Evolutionary conservation across 345 rosid genomes (phyloP), one percentile per base, ranked within the genome.

Genomic region (Euphorbia lathyris): DNA sequence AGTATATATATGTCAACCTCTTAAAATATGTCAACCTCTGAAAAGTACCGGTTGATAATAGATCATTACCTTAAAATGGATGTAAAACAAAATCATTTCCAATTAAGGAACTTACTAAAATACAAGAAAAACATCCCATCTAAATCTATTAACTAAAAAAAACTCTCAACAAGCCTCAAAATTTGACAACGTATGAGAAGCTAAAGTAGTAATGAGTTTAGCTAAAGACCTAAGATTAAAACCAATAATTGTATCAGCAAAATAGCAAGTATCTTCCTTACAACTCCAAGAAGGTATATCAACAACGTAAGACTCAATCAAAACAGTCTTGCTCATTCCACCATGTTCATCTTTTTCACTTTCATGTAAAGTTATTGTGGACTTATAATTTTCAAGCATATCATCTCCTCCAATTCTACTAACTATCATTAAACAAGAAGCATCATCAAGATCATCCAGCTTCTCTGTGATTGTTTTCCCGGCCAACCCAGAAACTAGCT

Each of bases 391-490:
- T 8, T 5, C 55, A 12, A 71, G 75, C 68, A 25, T 36, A 26
- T 71, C 63, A 51, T 71, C 75, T 12, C 75, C 75, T 3, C 75
- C 75, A 19, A 71, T 55, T 12, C 34, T 64, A 20, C 68, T 71
- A 9, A 71, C 38, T 1, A 16, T 47, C 68, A 71, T 63, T 32
- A 63, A 38, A 17, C 56, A 26, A 4, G 6, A 34, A 0, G 63
- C 75, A n/a, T 71, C 75, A 32, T 71, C 75, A 8, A 71, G 69
- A 42, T 47, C 38, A 3, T 71, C 75, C 17, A 71, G 62, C 69
- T 69, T 64, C 69, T 71, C 75, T 13, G 3, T 38, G 53, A 62
- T 63, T 0, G 19, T 19, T 14, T 38, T 27, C 9, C 68, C 75
- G 8, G 75, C 63, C 30, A 71, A 42, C 52, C 75, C 75, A 20